Evolutionary conservation across 371 early-diverging fungal genomes (phyloP).

Genomic region (Batkoa obscura): DNA sequence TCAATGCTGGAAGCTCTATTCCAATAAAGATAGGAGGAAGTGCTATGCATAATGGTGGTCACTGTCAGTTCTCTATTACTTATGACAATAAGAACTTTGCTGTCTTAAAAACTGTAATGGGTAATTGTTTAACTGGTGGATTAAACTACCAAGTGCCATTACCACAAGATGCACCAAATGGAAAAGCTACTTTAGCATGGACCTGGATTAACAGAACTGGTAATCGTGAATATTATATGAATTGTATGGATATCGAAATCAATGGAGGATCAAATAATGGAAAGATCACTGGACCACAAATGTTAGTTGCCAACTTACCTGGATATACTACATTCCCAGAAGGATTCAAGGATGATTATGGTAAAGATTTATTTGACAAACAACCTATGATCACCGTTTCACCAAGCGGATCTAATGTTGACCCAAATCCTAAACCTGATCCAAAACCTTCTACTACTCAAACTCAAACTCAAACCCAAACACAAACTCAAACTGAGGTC

Average conservation of each 20-base stretch:
- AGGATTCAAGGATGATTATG: not conserved
- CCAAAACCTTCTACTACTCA: no score
- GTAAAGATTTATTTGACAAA: not conserved
- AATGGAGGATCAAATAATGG: conserved; percentile 10
- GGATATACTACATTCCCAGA: conserved; percentile 6
- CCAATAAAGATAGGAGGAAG: conserved; percentile 10
- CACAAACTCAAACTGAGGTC: no score
- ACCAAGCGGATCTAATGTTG: no score
- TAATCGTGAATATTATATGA: conserved; percentile 36
- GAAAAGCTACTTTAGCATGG: conserved; percentile 2
- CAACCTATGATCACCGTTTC: not conserved
- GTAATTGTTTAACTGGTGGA: not conserved
- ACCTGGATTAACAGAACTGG: conserved; percentile 6
- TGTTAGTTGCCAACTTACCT: conserved; percentile 20
- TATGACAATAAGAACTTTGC: conserved; percentile 7
- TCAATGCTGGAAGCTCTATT: conserved; percentile 14
- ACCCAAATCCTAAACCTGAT: no score
- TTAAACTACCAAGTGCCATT: conserved; percentile 10
- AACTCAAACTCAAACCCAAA: no score
- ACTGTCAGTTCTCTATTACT: conserved; percentile 6
- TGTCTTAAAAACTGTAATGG: conserved; percentile 6
- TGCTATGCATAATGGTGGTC: conserved; percentile 2
- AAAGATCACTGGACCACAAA: conserved; percentile 15
- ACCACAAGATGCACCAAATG: conserved; percentile 22
- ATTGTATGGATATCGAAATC: conserved; percentile 29